phyloP scores from a whole-genome alignment of 495 filamentous ascomycete genomes.

The Pyrenula aspistea region DNA sequence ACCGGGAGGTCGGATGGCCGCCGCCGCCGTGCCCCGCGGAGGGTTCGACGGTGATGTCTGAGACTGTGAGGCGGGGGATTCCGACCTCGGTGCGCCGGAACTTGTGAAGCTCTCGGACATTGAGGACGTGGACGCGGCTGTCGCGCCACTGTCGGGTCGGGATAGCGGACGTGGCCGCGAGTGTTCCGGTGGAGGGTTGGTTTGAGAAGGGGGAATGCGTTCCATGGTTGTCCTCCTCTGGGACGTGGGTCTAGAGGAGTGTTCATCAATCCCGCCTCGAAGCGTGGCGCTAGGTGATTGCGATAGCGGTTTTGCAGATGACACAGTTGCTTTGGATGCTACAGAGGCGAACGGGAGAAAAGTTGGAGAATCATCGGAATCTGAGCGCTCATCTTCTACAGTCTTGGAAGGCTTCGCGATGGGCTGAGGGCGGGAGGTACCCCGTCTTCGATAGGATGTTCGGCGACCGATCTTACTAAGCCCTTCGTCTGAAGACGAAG shows the following conservation, averaged over 20 bases:
- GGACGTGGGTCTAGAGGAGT: constrained; percentile 20
- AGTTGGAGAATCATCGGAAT: constrained; percentile 46
- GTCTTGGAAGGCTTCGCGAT: constrained; percentile 11
- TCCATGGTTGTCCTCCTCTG: constrained; percentile 21
- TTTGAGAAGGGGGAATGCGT: constrained; percentile 10
- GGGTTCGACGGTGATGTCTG: not conserved
- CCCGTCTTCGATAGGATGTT: not conserved
- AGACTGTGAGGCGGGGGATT: constrained; percentile 12
- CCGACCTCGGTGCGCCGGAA: constrained; percentile 36
- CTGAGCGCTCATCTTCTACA: constrained; percentile 25
- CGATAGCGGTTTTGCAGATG: constrained; percentile 11
- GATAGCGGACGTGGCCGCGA: not conserved
- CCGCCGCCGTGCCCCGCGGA: constrained; percentile 7
- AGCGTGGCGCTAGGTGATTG: constrained; percentile 55
- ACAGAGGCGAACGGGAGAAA: constrained; percentile 55
- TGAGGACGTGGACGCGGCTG: constrained; percentile 15
- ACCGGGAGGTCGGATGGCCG: constrained; percentile 12
- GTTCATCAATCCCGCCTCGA: constrained; percentile 27
- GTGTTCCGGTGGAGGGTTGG: not conserved
- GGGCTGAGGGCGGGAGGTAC: not conserved
- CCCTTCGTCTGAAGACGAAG: not conserved
- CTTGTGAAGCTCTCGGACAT: constrained; percentile 50
- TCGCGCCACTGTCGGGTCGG: not conserved
- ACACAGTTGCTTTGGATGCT: constrained; percentile 5
- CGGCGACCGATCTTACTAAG: not conserved